Percentiles rank a stretch among this genome's conserved stretches.
These are phyloP conservation scores for Trichoderma atroviride DNA, from an alignment of 2,329 filamentous ascomycete species.

Conservation along the genomic window DNA sequence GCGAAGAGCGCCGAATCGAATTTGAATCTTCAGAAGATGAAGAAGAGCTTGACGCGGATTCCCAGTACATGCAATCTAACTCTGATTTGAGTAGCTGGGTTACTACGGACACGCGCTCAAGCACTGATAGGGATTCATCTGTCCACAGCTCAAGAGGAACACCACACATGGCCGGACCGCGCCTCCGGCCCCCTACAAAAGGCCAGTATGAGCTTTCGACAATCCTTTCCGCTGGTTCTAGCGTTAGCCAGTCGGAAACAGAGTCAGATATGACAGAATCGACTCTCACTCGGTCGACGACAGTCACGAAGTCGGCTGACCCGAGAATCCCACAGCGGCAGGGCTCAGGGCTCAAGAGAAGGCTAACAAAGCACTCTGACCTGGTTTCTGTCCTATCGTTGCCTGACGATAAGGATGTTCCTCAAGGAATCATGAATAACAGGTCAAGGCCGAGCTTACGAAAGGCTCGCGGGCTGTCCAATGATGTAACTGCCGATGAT, in stretches of 20 bases:
- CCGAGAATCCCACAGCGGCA: slow-evolving; percentile 42
- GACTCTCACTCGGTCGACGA: slow-evolving; percentile 57
- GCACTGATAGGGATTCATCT: slow-evolving; percentile 28
- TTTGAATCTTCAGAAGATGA: slow-evolving; percentile 32
- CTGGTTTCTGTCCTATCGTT: slow-evolving; percentile 89
- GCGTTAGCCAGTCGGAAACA: slow-evolving; percentile 52
- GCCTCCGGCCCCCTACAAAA: slow-evolving; percentile 54
- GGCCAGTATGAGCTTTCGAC: slow-evolving; percentile 60
- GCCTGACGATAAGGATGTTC: slow-evolving; percentile 58
- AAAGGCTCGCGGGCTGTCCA: slow-evolving; percentile 67
- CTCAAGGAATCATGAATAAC: slow-evolving; percentile 67
- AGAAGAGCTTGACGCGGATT: slow-evolving; percentile 11
- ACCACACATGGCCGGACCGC: slow-evolving; percentile 39
- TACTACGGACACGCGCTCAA: slow-evolving; percentile 21
- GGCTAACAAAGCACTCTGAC: slow-evolving; percentile 89
- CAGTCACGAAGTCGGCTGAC: slow-evolving; percentile 44
- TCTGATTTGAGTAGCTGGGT: slow-evolving; percentile 25
- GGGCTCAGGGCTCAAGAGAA: slow-evolving; percentile 65
- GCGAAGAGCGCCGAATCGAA: slow-evolving; percentile 44
- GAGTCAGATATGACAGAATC: slow-evolving; percentile 50
- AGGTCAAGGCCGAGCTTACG: slow-evolving; percentile 78
- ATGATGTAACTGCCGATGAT: slow-evolving; percentile 71
- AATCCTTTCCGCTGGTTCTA: slow-evolving; percentile 56
- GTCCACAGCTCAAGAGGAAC: slow-evolving; percentile 31
- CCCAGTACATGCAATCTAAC: slow-evolving; percentile 28